These are phyloP conservation scores for Hanseniaspora uvarum DNA, from an alignment of 1,139 yeast species.

Conservation along the genomic window DNA sequence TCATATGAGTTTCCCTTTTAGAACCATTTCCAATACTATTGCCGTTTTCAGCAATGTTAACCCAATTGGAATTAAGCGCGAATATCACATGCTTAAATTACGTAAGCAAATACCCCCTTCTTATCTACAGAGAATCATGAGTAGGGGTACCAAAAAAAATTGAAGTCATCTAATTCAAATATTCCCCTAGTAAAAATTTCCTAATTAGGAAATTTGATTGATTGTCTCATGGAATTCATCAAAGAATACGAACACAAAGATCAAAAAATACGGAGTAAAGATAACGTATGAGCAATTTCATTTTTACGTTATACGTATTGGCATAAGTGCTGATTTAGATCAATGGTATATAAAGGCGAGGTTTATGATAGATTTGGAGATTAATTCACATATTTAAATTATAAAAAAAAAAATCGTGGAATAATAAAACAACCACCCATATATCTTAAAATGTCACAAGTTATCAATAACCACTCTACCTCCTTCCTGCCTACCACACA, in stretches of 20 bases:
- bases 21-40: too few species aligned
- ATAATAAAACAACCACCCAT: neutral
- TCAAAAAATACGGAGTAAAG: neutral
- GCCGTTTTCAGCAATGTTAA: neutral
- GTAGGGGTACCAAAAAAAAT: neutral
- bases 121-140: neutral
- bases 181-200: constrained; percentile 1
- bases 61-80: neutral
- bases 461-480: neutral
- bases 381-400: too few species aligned
- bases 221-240: neutral
- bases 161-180: neutral
- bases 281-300: neutral
- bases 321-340: too few species aligned
- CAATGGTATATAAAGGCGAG: neutral
- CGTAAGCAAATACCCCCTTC: neutral
- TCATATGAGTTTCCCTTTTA: too few species aligned
- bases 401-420: too few species aligned
- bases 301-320: too few species aligned
- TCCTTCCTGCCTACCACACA: neutral
- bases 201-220: neutral
- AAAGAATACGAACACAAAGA: neutral
- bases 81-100: neutral
- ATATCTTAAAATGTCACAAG: constrained; percentile 1
- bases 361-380: too few species aligned